Evolutionary conservation across 2,329 filamentous ascomycete genomes (phyloP), one percentile per base, ranked within the genome.

Genomic region (Xylariaceae sp.): DNA sequence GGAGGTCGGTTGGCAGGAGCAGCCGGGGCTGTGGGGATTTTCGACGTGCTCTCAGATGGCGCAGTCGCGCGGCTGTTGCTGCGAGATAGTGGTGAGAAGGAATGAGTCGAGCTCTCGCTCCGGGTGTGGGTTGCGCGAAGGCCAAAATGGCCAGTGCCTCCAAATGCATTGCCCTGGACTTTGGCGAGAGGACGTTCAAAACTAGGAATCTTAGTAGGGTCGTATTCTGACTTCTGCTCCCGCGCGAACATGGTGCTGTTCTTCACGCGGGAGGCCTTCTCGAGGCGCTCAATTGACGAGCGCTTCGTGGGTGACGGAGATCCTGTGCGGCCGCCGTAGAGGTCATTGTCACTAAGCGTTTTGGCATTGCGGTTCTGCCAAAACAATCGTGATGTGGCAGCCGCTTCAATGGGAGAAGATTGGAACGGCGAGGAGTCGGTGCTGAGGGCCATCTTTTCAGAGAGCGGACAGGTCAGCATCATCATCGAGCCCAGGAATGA

Each of bases 171-270:
- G 73, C 83, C 85, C 75, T 90, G 88, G 68, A 90, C 79, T 72
- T 87, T 88, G 71, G 89, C 85, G 65, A 95, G 80, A 44, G 92
- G 91, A 64, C 92, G 85, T 76, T 97, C 90, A 62, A 96, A 83
- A 60, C 89, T 81, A 51, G 89, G 88, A 57, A 92, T 76, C 65
- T 85, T 84, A 58, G 88, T 83, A 34, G 92, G 91, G 73, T 97
- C 91, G 79, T 97, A 97, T 78, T 95, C 89, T 73, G 92, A 86
- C 76, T 92, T 92, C 72, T 92, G 88, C 76, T 97, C 92, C 57
- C 92, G 88, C 48, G 91, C 92, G 73, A 96, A 90, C 81, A 97
- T 97, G 77, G 88, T 96, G 82, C 93, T 97, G 78, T 96, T 97
- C 82, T 93, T 96, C 70, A 99, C 94, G 62, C 94, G 89, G 57